Percentiles rank a stretch among this genome's conserved stretches.
phyloP scores from a whole-genome alignment of 2,329 filamentous ascomycete species.

The Bipolaris cookei region DNA sequence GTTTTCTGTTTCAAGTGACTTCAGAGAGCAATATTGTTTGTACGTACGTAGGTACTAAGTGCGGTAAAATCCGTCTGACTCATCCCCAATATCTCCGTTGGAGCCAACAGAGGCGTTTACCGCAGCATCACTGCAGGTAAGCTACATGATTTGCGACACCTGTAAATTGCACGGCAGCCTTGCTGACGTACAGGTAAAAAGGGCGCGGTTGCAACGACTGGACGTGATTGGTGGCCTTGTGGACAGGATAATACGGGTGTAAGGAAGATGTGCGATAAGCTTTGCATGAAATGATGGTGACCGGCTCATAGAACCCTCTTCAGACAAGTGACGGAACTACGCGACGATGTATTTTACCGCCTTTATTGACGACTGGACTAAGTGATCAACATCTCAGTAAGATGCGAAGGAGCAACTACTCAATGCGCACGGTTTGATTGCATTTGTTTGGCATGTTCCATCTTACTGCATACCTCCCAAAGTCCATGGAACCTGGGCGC shows the following conservation, averaged over 20 bases:
- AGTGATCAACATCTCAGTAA: neutral
- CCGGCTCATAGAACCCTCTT: neutral
- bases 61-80: slow-evolving; percentile 3
- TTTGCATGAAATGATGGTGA: neutral
- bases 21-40: too few species aligned
- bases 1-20: neutral
- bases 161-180: slow-evolving; percentile 12
- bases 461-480: neutral
- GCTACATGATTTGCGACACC: slow-evolving; percentile 8
- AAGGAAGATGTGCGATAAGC: neutral
- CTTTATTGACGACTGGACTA: neutral
- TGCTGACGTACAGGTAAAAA: slow-evolving; percentile 15
- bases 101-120: slow-evolving; percentile 2
- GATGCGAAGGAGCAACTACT: neutral
- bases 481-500: neutral
- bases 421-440: neutral
- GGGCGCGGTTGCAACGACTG: neutral
- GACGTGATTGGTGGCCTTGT: neutral
- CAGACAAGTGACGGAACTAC: neutral
- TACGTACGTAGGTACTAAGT: neutral
- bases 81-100: slow-evolving; percentile 6
- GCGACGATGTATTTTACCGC: too few species aligned
- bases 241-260: neutral
- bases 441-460: neutral
- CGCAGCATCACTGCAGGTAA: slow-evolving; percentile 8